Conservation (phyloP, 192 early-diverging fungal species). For the Spizellomyces sp. region DNA sequence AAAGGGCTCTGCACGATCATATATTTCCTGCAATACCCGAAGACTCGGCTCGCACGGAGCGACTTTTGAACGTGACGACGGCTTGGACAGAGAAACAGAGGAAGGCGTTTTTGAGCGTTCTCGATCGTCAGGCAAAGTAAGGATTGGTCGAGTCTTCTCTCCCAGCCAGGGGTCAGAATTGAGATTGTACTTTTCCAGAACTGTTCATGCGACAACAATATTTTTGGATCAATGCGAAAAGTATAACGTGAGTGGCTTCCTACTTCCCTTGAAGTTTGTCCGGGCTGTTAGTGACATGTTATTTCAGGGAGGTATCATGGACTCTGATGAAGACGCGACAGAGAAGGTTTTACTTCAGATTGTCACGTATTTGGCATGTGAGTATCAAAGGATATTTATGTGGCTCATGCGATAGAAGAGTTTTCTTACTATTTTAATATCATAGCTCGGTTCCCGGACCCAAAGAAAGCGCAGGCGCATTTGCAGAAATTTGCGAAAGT, state of each 20-base stretch:
- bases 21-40: slow-evolving; percentile 66
- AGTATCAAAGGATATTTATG: slow-evolving; percentile 13
- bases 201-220: slow-evolving; percentile 58
- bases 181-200: not conserved
- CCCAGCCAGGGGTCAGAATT: too few species aligned
- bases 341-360: slow-evolving; percentile 56
- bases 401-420: slow-evolving; percentile 8
- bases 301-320: slow-evolving; percentile 38
- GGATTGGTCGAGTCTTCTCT: too few species aligned
- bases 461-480: slow-evolving; percentile 57
- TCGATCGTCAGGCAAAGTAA: slow-evolving; percentile 68
- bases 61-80: slow-evolving; percentile 70
- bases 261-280: too few species aligned
- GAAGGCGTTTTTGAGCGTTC: slow-evolving; percentile 73
- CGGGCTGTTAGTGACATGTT: too few species aligned
- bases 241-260: slow-evolving; percentile 39
- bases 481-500: slow-evolving; percentile 73
- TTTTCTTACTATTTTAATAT: not conserved
- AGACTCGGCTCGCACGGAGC: slow-evolving; percentile 58
- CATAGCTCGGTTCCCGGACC: slow-evolving; percentile 61
- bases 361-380: slow-evolving; percentile 54
- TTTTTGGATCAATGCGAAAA: slow-evolving; percentile 68
- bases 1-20: slow-evolving; percentile 61
- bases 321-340: slow-evolving; percentile 41
- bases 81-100: slow-evolving; percentile 67